Evolutionary conservation across 2,329 filamentous ascomycete species (phyloP).

Genomic region (Pseudopyrenochaeta lycopersici): DNA sequence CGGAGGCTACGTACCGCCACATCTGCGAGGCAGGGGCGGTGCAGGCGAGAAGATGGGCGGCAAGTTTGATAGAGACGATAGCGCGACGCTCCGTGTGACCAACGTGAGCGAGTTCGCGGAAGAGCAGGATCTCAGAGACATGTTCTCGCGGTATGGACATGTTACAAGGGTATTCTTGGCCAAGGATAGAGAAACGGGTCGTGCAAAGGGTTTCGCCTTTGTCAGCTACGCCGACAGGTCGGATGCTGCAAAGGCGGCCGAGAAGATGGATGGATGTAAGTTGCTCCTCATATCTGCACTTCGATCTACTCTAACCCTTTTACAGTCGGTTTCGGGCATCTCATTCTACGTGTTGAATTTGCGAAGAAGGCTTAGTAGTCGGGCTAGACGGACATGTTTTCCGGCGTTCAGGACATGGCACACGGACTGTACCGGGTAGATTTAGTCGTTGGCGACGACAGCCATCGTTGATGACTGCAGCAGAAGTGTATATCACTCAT

Average conservation of each 20-base stretch:
- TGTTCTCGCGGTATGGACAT: constrained; percentile 97
- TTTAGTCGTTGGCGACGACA: no score
- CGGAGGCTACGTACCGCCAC: constrained; percentile 93
- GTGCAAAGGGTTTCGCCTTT: constrained; percentile 98
- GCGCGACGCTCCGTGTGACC: constrained; percentile 95
- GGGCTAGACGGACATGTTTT: neutral
- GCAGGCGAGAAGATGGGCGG: constrained; percentile 85
- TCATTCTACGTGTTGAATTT: constrained; percentile 88
- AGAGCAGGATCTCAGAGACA: constrained; percentile 91
- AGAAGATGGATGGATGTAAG: constrained; percentile 95
- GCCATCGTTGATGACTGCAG: neutral
- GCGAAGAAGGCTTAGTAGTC: constrained; percentile 67
- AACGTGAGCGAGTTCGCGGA: constrained; percentile 99
- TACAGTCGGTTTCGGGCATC: constrained; percentile 77
- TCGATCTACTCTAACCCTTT: constrained; percentile 25
- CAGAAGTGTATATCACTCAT: neutral
- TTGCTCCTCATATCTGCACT: constrained; percentile 20
- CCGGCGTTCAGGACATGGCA: constrained; percentile 7
- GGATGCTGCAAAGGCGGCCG: constrained; percentile 91
- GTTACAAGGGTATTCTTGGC: constrained; percentile 98
- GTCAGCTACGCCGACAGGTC: constrained; percentile 92
- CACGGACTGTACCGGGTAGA: neutral
- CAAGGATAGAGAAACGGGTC: constrained; percentile 94
- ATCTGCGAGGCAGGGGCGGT: constrained; percentile 81
- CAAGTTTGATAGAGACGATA: constrained; percentile 96